Evolutionary conservation across 2,329 filamentous ascomycete genomes (phyloP), one percentile per base, ranked within the genome.

Genomic region (Mycosphaerella sp.): DNA sequence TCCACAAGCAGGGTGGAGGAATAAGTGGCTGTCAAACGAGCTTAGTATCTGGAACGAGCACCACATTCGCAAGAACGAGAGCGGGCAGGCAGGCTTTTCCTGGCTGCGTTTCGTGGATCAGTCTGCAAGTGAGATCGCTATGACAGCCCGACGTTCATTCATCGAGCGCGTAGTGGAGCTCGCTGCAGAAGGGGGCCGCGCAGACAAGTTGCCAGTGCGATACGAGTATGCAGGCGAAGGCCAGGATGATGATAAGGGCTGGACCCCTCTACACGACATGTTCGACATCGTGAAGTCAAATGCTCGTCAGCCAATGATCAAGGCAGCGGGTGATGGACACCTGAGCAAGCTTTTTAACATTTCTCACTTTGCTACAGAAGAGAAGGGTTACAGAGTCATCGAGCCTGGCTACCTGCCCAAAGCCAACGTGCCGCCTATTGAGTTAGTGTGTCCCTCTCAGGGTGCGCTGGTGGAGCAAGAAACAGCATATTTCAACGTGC

Each of bases 11-110:
- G 91, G 91, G 2, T 95, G 93, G 79, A 80, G 80, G 52, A 83
- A 79, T 61, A 87, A 85, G 66, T 89, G 86, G 58, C 71, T 97
- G 17, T 73, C 80, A 28, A 84, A 94, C 59, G 72, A 95, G 70
- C 84, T 97, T 82, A 96, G 94, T 64, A 84, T 98, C 46, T 98
- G 88, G 84, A 81, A 82, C 1, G 85, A 88, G 0, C 84, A 91
- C 44, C 82, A 96, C 61, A 79, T 96, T 39, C 77, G 78, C 10
- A 47, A 81, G 42, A 88, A 82, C 58, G 70, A 78, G 9, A 73
- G 77, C 17, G 77, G 79, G 0, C 27, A 18, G 3, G 75, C 79
- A 44, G 79, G 81, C 12, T 97, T 97, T 69, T 91, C 90, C 0
- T 98, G 89, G 82, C 76, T 97, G 53, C 84, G 89, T 4, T 95